Evolutionary conservation across 257 asterid genomes (phyloP).

Genomic region (Misopates orontium): DNA sequence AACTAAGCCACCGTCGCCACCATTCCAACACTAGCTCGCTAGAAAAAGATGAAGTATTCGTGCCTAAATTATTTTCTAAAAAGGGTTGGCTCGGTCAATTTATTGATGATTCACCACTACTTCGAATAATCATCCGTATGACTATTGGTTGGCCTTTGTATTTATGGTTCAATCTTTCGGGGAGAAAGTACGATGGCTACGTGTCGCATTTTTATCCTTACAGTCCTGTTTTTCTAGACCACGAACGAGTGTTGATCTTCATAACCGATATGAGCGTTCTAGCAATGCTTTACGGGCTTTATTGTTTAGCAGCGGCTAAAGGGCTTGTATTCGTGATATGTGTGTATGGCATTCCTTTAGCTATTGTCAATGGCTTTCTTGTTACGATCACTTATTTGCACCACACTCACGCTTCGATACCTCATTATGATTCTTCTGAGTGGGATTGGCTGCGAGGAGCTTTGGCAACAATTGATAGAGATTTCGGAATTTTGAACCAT

Average conservation of each 20-base stretch:
- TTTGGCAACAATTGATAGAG: conserved; percentile 63
- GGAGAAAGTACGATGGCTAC: conserved; percentile 56
- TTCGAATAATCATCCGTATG: conserved; percentile 38
- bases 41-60: conserved; percentile 68
- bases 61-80: conserved; percentile 39
- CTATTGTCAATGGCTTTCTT: conserved; percentile 56
- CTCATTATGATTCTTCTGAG: conserved; percentile 61
- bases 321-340: conserved; percentile 52
- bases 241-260: conserved; percentile 54
- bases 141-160: conserved; percentile 74
- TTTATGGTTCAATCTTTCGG: conserved; percentile 59
- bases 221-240: conserved; percentile 59
- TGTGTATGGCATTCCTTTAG: conserved; percentile 48
- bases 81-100: conserved; percentile 49
- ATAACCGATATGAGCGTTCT: conserved; percentile 55
- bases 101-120: conserved; percentile 53
- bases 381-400: conserved; percentile 64
- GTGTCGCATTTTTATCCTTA: conserved; percentile 63
- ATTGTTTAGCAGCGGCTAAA: conserved; percentile 36
- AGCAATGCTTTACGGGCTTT: conserved; percentile 37
- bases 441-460: conserved; percentile 84
- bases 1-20: conserved; percentile 69
- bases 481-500: conserved; percentile 54
- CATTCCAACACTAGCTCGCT: conserved; percentile 72
- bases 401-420: conserved; percentile 68